Evolutionary conservation across 768 basidiomycete species (phyloP).

Genomic region (Boletus rubescentipes): DNA sequence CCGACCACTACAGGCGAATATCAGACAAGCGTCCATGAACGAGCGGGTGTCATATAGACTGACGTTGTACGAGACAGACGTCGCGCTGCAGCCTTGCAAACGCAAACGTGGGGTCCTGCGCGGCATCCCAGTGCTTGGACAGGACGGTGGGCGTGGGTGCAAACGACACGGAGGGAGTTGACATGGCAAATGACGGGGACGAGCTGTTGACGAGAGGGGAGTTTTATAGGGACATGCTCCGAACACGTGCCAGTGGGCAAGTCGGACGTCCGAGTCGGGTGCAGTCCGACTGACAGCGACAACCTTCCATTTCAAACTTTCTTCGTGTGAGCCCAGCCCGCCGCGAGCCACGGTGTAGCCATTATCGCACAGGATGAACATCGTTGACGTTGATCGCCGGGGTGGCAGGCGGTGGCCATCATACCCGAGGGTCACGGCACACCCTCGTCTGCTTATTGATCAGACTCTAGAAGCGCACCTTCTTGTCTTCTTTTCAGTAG

Average conservation of each 20-base stretch:
- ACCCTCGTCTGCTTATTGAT: background rate
- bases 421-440: background rate
- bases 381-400: background rate
- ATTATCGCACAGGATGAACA: too few relatives aligned
- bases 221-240: background rate
- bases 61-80: constrained; percentile 29
- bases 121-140: constrained; percentile 14
- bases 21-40: background rate
- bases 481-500: background rate
- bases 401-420: background rate
- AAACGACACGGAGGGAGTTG: constrained; percentile 21
- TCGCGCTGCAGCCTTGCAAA: constrained; percentile 29
- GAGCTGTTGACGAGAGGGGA: background rate
- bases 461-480: too few relatives aligned
- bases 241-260: background rate
- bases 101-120: constrained; percentile 35
- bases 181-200: constrained; percentile 5
- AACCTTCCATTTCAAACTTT: too few relatives aligned
- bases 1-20: constrained; percentile 9
- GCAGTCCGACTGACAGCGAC: background rate
- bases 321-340: too few relatives aligned
- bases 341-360: too few relatives aligned
- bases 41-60: background rate
- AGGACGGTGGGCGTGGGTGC: constrained; percentile 16
- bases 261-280: background rate